Evolutionary conservation across 2,329 filamentous ascomycete species (phyloP), one percentile per base, ranked within the genome.

Genomic region (Domatiomyces catenatus): DNA sequence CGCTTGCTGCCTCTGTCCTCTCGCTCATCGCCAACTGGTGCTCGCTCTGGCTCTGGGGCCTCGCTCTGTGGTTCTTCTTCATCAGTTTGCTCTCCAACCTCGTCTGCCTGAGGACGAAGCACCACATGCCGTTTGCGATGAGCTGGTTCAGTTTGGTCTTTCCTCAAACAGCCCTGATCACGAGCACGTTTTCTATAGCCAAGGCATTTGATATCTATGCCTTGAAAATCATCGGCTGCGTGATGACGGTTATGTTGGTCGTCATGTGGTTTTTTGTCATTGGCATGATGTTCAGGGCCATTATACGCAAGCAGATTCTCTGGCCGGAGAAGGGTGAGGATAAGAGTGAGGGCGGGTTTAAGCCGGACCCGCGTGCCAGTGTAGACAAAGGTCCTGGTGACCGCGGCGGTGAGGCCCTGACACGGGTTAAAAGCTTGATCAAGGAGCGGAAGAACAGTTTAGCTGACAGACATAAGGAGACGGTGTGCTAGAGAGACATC

Each of bases 61-160:
- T 92, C n/a, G 82, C 84, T 22, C 67, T 87, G 24, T 92, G 86
- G 81, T 92, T 90, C 69, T 90, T 90, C 65, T 70, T 90, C 51
- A 80, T 92, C 8, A 83, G 80, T 1, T 75, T 85, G n/a, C 82
- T 84, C 1, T 84, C 56, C 22, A 60, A 60, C 39, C 24, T 51
- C 8, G 52, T 47, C 20, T 55, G 58, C 52, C 45, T 53, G 18
- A 44, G 47, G n/a, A 44, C 46, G 12, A 50, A 52, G 10, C 50
- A 57, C 24, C 75, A 72, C 50, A 78, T 88, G 70, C 75, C 79
- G 3, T 92, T 89, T 60, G 81, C 84, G 17, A 89, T 92, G 84
- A 86, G 81, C 1, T 93, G 85, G 81, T 92, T 83, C 66, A 85
- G 80, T 2, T 90, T 89, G 64, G 75, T 89, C 4, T 89, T 89